Evolutionary conservation across 805 yeast species (phyloP).

Genomic region (Yarrowia sp.): DNA sequence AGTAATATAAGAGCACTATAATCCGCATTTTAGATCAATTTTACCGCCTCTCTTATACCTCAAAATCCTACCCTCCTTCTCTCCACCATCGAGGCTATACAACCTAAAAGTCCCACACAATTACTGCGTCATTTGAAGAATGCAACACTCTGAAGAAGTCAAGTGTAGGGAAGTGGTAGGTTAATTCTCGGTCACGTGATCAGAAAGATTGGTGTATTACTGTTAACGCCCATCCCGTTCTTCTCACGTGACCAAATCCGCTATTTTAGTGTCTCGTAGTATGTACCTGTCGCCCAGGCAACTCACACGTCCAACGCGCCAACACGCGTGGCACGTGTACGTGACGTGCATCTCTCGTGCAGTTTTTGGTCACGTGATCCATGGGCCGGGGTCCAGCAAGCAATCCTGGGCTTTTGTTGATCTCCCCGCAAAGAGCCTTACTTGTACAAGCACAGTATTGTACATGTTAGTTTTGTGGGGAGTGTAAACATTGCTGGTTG

Average conservation of each 20-base stretch:
- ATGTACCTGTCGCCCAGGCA: background rate
- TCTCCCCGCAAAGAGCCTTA: no score
- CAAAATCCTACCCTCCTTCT: background rate
- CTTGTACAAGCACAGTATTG: no score
- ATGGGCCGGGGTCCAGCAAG: background rate
- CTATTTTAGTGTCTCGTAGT: background rate
- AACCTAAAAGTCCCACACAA: slow-evolving; percentile 12
- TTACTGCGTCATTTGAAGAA: slow-evolving; percentile 7
- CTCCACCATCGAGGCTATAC: background rate
- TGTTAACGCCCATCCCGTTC: background rate
- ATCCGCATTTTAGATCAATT: background rate
- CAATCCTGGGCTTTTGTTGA: background rate
- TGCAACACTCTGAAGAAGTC: background rate
- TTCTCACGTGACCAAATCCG: background rate
- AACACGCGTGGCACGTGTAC: slow-evolving; percentile 20
- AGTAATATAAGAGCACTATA: background rate
- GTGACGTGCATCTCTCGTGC: slow-evolving; percentile 7
- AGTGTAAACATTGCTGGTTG: no score
- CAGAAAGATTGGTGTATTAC: no score
- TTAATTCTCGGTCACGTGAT: background rate
- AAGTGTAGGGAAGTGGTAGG: no score
- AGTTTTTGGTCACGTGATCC: background rate
- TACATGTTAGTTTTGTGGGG: no score
- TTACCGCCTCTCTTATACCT: background rate
- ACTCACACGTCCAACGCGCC: slow-evolving; percentile 14